A percentile compares a stretch with the other conserved stretches of the same genome.
Conservation (phyloP, 352 stramenopile species). For the Phytophthora parvispora region DNA sequence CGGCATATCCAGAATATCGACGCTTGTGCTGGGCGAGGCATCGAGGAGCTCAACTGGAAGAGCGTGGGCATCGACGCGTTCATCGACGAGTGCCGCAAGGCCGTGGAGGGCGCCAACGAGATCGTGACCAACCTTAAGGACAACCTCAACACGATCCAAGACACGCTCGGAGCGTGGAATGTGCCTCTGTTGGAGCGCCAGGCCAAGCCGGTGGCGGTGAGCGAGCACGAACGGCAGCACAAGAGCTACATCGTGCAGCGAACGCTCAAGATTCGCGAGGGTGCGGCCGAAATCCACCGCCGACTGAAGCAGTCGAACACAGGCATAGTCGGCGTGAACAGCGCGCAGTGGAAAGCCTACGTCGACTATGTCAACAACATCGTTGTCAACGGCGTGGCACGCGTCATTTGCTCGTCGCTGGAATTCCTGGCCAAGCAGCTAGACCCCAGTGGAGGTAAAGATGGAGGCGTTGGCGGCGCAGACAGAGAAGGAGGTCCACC, state of each 20-base stretch:
- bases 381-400: constrained; percentile 95
- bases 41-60: constrained; percentile 98
- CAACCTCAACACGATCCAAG: constrained; percentile 96
- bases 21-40: constrained; percentile 92
- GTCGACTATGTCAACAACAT: constrained; percentile 99
- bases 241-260: constrained; percentile 94
- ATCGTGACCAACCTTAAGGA: constrained; percentile 97
- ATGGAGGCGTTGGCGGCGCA: constrained; percentile 33
- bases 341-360: constrained; percentile 98
- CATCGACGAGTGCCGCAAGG: constrained; percentile 93
- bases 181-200: constrained; percentile 96
- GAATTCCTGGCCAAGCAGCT: constrained; percentile 97
- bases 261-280: constrained; percentile 97
- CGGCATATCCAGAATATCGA: constrained; percentile 98
- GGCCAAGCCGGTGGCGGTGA: constrained; percentile 96
- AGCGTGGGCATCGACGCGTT: constrained; percentile 94
- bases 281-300: constrained; percentile 96
- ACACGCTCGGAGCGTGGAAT: constrained; percentile 95
- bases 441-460: constrained; percentile 78
- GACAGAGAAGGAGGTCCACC: constrained; percentile 28
- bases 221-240: constrained; percentile 97
- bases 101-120: constrained; percentile 92
- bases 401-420: constrained; percentile 85
- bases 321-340: constrained; percentile 94
- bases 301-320: constrained; percentile 98